Evolutionary conservation across 2,329 filamentous ascomycete genomes (phyloP).

Genomic region (Cercospora beticola): DNA sequence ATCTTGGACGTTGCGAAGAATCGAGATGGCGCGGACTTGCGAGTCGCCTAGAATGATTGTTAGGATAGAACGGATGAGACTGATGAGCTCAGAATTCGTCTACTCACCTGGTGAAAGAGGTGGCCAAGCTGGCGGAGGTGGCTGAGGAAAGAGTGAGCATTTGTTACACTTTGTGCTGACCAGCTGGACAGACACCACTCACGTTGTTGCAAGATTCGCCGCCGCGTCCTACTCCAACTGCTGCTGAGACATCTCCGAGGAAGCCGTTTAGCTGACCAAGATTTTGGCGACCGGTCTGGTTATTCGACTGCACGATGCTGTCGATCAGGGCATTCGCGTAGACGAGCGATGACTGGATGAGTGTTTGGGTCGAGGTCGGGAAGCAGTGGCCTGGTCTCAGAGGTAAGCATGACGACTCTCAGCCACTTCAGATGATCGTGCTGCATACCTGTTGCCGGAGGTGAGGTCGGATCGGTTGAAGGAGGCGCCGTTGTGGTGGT

Average conservation of each 20-base stretch:
- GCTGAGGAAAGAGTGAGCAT: neutral
- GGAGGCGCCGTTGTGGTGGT: slow-evolving; percentile 1
- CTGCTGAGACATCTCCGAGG: slow-evolving; percentile 16
- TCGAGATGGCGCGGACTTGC: slow-evolving; percentile 16
- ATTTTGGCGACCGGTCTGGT: slow-evolving; percentile 15
- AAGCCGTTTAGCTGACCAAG: slow-evolving; percentile 20
- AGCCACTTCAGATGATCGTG: neutral
- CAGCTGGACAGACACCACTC: neutral
- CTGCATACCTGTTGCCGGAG: neutral
- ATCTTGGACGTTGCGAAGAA: slow-evolving; percentile 15
- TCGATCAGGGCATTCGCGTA: slow-evolving; percentile 18
- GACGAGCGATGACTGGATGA: slow-evolving; percentile 16
- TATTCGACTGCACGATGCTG: slow-evolving; percentile 17
- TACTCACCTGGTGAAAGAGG: slow-evolving; percentile 12
- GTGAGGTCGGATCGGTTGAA: neutral
- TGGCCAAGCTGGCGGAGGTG: slow-evolving; percentile 11
- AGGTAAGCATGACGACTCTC: neutral
- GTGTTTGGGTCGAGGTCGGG: slow-evolving; percentile 10
- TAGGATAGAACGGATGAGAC: neutral
- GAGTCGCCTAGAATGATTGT: neutral
- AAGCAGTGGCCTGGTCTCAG: slow-evolving; percentile 5
- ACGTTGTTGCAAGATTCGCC: slow-evolving; percentile 16
- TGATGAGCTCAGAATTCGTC: too few relatives aligned
- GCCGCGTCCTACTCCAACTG: slow-evolving; percentile 4
- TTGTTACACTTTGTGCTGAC: neutral